Percentiles rank a stretch among this genome's conserved stretches.
Evolutionary conservation across 2,329 filamentous ascomycete genomes (phyloP).

Genomic region (Arthrobotrys sphaeroides): DNA sequence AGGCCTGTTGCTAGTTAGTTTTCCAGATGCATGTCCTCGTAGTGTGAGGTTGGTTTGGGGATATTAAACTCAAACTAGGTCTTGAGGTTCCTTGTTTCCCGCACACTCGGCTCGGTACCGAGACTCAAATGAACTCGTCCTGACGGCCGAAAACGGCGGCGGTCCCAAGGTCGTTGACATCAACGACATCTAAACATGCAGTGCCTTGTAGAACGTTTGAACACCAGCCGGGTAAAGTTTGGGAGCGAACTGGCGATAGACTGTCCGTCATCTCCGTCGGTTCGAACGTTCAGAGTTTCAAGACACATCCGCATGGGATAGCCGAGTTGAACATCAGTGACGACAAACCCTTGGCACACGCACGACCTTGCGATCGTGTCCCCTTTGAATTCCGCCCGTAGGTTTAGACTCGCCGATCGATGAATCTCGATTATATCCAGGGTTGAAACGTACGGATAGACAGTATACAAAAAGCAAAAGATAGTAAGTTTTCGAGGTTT

Average conservation of each 20-base stretch:
- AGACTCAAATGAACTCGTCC: neutral
- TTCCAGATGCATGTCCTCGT: too few relatives aligned
- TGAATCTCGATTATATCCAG: neutral
- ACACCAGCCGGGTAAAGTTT: neutral
- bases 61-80: constrained; percentile 1
- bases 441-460: neutral
- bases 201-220: neutral
- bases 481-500: neutral
- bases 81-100: neutral
- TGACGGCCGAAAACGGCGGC: neutral
- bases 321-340: constrained; percentile 1
- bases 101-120: constrained; percentile 5
- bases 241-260: neutral
- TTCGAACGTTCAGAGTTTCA: neutral
- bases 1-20: too few relatives aligned
- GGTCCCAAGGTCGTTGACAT: constrained; percentile 9
- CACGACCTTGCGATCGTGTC: neutral
- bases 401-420: neutral
- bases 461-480: neutral
- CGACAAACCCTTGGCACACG: constrained; percentile 5
- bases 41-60: too few relatives aligned
- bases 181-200: neutral
- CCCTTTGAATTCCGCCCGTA: neutral
- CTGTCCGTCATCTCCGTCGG: neutral
- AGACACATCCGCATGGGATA: neutral